These are phyloP conservation scores for Trichoderma breve DNA, from an alignment of 2,329 filamentous ascomycete species.

Conservation along the genomic window DNA sequence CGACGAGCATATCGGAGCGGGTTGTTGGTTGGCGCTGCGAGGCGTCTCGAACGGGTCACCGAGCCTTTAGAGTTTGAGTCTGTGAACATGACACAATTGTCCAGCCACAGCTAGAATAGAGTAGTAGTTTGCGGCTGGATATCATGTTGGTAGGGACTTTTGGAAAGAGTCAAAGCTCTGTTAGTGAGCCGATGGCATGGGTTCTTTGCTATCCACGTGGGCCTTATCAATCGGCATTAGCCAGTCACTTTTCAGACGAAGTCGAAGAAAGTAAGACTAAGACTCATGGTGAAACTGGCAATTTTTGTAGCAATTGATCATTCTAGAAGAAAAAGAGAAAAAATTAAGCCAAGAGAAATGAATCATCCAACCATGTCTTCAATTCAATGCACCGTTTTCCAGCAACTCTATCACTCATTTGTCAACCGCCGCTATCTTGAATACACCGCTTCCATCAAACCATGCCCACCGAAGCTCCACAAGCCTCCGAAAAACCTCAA, in stretches of 20 bases:
- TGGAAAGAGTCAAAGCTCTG: neutral
- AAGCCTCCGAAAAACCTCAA: neutral
- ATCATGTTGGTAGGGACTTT: neutral
- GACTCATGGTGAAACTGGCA: neutral
- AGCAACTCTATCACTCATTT: neutral
- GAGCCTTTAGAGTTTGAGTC: neutral
- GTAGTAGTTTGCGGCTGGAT: neutral
- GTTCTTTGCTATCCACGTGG: neutral
- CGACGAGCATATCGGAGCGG: neutral
- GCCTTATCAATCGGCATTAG: neutral
- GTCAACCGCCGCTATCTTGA: neutral
- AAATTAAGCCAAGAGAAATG: neutral
- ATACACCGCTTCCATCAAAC: neutral
- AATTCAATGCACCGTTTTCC: neutral
- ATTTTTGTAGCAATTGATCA: neutral
- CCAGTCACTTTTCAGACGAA: neutral
- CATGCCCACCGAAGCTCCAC: neutral
- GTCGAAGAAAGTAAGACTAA: neutral
- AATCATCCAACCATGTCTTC: neutral
- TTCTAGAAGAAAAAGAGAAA: neutral
- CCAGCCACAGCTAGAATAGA: neutral
- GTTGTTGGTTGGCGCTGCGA: neutral
- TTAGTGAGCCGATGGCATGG: neutral
- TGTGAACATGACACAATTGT: neutral
- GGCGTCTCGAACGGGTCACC: neutral